Base-by-base conservation (phyloP, 1,284 basidiomycete genomes). In the Heterobasidion irregulare region DNA sequence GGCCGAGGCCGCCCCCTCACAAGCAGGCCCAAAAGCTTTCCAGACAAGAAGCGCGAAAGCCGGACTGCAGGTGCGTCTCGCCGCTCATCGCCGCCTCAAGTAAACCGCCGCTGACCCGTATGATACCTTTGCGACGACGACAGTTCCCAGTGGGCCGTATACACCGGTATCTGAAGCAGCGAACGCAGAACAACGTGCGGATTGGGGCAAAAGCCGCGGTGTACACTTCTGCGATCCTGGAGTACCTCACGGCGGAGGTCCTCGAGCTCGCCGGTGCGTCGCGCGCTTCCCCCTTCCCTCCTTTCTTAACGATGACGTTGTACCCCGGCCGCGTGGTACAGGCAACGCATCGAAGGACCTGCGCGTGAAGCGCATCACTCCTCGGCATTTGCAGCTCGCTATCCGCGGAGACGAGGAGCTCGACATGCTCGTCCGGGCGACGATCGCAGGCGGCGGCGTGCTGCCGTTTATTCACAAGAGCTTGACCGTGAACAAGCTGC, bases 291-390 rank as follows among this genome's bases (percentile, higher is more conserved):
- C 6, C 16, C 15, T 26, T 10, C 35, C 15, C 26, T 18, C 8
- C 18, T 13, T 43, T 13, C 36, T 15, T 5, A 1, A 43, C 49
- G n/a, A 9, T 12, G 32, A 34, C 33, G 49, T 13, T 48, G 2
- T 18, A 1, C 13, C 16, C 32, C 1, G 16, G 1, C 47, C 15
- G 32, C 33, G 26, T 33, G 44, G 2, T 45, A 13, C 6, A 93
- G 95, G 95, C 46, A 98, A 98, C 71, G 95, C 95, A 26, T 95
- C 94, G 9, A 97, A 97, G 69, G 95, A 98, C 75, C 80, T 98
- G 43, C 84, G 89, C 54, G 93, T 97, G 47, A 98, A 98, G 74
- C 92, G 96, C 70, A 97, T 98, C 70, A 97, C 93, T 0, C 95
- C 95, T 18, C 89, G 92, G 62, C 93, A 95, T 72, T 71, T 95